A percentile compares a stretch with the other conserved stretches of the same genome.
phyloP scores from a whole-genome alignment of 2,329 filamentous ascomycete species.

The Diaporthe citriasiana region DNA sequence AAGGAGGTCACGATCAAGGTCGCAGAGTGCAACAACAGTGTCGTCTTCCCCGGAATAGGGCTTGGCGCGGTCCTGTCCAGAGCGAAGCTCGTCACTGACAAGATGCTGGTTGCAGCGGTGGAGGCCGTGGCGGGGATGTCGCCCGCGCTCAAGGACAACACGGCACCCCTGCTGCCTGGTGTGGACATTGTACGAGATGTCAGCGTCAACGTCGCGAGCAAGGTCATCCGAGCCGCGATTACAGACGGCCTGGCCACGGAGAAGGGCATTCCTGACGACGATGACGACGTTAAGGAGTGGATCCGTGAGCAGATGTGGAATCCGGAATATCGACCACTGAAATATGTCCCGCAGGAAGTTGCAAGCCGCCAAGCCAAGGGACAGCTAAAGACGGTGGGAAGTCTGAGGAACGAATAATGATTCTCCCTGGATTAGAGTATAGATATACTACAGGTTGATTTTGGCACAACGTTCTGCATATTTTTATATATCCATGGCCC shows the following conservation, averaged over 20 bases:
- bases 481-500: background rate
- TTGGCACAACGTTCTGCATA: background rate
- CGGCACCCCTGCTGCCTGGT: slow-evolving; percentile 80
- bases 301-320: slow-evolving; percentile 86
- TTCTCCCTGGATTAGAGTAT: background rate
- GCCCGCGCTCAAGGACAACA: slow-evolving; percentile 75
- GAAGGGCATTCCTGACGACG: slow-evolving; percentile 71
- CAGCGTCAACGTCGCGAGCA: slow-evolving; percentile 82
- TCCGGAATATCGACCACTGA: slow-evolving; percentile 75
- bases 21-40: slow-evolving; percentile 91
- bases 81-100: slow-evolving; percentile 76
- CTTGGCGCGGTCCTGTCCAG: slow-evolving; percentile 82
- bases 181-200: slow-evolving; percentile 81
- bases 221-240: slow-evolving; percentile 80
- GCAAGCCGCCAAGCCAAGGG: slow-evolving; percentile 73
- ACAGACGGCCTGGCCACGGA: slow-evolving; percentile 77
- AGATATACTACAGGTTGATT: slow-evolving; percentile 9
- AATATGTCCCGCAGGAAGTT: slow-evolving; percentile 64
- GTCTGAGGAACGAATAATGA: slow-evolving; percentile 46
- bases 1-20: slow-evolving; percentile 61
- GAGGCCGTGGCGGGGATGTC: slow-evolving; percentile 79
- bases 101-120: slow-evolving; percentile 86
- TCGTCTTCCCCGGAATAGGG: slow-evolving; percentile 88
- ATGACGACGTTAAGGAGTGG: slow-evolving; percentile 76
- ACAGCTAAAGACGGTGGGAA: slow-evolving; percentile 66